Conservation (phyloP, 2,329 filamentous ascomycete genomes). For the Cordyceps javanica region DNA sequence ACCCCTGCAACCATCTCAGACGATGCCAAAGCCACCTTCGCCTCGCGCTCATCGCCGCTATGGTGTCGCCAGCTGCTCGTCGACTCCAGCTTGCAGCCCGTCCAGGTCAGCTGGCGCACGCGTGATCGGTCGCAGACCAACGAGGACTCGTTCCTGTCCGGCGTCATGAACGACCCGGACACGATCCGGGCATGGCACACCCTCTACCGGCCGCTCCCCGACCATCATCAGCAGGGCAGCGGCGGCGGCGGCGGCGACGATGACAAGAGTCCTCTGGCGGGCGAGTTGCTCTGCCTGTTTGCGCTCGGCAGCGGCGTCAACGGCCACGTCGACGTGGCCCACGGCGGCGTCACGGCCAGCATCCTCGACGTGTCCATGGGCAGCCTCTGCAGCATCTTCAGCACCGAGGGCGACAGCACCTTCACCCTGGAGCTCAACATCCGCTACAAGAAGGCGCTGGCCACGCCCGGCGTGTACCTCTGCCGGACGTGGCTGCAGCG, state of each 20-base stretch:
- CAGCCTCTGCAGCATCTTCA: slow-evolving; percentile 11
- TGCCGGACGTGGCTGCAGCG: slow-evolving; percentile 12
- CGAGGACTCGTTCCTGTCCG: slow-evolving; percentile 4
- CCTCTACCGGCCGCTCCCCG: not conserved
- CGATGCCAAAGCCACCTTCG: not conserved
- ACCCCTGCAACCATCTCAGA: not conserved
- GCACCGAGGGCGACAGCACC: slow-evolving; percentile 13
- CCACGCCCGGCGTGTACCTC: slow-evolving; percentile 14
- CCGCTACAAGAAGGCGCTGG: slow-evolving; percentile 16
- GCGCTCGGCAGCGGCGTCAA: slow-evolving; percentile 16
- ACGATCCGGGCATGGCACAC: slow-evolving; percentile 7
- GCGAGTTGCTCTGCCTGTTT: slow-evolving; percentile 8
- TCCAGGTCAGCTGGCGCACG: not conserved
- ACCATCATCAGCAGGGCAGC: too few species aligned
- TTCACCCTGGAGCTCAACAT: slow-evolving; percentile 18
- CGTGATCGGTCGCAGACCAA: not conserved
- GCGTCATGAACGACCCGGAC: not conserved
- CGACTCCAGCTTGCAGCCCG: not conserved
- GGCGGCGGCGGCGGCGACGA: too few species aligned
- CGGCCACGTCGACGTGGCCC: slow-evolving; percentile 17
- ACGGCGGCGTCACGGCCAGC: slow-evolving; percentile 18
- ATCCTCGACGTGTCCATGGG: slow-evolving; percentile 20
- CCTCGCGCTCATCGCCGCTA: not conserved
- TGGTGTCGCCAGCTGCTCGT: slow-evolving; percentile 10
- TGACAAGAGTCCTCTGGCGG: not conserved